Percentiles rank a stretch among this genome's conserved stretches.
phyloP scores from a whole-genome alignment of 805 yeast genomes.

The Nakazawaea ernobii region DNA sequence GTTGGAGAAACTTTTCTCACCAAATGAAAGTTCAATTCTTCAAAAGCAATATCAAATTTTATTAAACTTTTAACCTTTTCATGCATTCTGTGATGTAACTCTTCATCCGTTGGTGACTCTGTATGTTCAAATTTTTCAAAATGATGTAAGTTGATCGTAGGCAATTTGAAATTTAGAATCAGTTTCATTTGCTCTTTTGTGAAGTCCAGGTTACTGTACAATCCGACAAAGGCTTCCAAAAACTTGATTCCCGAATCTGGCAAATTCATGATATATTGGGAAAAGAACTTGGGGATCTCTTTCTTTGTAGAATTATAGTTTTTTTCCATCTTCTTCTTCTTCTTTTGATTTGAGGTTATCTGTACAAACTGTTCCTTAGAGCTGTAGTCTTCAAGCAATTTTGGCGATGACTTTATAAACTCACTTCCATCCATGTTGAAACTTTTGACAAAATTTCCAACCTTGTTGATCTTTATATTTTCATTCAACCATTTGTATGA shows the following conservation, averaged over 20 bases:
- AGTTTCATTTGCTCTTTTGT: conserved; percentile 28
- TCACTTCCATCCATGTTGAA: conserved; percentile 78
- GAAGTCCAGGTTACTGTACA: conserved; percentile 41
- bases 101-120: conserved; percentile 55
- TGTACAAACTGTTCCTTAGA: conserved; percentile 29
- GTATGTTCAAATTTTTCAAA: conserved; percentile 82
- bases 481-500: conserved; percentile 64
- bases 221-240: conserved; percentile 69
- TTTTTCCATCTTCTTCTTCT: conserved; percentile 15
- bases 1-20: conserved; percentile 97
- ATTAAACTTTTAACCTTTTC: conserved; percentile 42
- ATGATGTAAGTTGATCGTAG: conserved; percentile 82
- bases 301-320: conserved; percentile 16
- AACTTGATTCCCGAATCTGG: conserved; percentile 92
- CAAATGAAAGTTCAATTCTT: conserved; percentile 58
- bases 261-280: conserved; percentile 89
- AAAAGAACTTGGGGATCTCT: conserved; percentile 46
- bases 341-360: conserved; percentile 32
- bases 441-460: conserved; percentile 49
- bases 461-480: conserved; percentile 64
- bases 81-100: conserved; percentile 61
- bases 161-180: conserved; percentile 51
- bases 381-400: conserved; percentile 42
- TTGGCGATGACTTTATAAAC: conserved; percentile 61
- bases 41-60: conserved; percentile 41